These are phyloP conservation scores for Pseudogymnoascus sp. DNA, from an alignment of 2,329 filamentous ascomycete genomes.

Conservation along the genomic window DNA sequence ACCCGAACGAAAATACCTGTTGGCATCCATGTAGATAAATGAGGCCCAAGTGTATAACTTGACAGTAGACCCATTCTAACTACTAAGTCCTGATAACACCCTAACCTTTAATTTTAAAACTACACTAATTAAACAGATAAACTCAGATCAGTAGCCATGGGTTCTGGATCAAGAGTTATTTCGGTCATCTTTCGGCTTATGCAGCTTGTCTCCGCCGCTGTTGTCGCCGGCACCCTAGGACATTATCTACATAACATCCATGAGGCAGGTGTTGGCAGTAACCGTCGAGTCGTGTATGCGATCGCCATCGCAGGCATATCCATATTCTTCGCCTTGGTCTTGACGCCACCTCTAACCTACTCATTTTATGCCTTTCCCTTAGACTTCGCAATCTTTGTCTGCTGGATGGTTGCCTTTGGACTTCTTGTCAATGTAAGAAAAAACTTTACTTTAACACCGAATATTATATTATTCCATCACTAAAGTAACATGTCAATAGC, in stretches of 20 bases:
- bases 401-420: constrained; percentile 11
- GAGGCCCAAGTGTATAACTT: too few relatives aligned
- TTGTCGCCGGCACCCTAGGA: constrained; percentile 7
- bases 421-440: neutral
- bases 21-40: too few relatives aligned
- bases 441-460: neutral
- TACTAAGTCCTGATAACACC: too few relatives aligned
- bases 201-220: neutral
- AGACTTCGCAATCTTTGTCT: constrained; percentile 2
- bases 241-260: constrained; percentile 1
- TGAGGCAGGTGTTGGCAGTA: neutral
- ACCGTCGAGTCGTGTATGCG: constrained; percentile 1
- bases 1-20: too few relatives aligned
- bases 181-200: neutral
- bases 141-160: neutral
- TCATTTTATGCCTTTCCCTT: neutral
- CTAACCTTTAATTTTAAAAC: too few relatives aligned
- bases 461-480: neutral
- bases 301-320: constrained; percentile 1
- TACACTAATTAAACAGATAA: too few relatives aligned
- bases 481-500: neutral
- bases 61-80: too few relatives aligned
- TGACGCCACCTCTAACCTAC: constrained; percentile 7
- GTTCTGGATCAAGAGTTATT: neutral
- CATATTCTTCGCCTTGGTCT: neutral